These are phyloP conservation scores for Solanum aculeatissimum DNA, from an alignment of 305 asterid genomes.

Conservation along the genomic window DNA sequence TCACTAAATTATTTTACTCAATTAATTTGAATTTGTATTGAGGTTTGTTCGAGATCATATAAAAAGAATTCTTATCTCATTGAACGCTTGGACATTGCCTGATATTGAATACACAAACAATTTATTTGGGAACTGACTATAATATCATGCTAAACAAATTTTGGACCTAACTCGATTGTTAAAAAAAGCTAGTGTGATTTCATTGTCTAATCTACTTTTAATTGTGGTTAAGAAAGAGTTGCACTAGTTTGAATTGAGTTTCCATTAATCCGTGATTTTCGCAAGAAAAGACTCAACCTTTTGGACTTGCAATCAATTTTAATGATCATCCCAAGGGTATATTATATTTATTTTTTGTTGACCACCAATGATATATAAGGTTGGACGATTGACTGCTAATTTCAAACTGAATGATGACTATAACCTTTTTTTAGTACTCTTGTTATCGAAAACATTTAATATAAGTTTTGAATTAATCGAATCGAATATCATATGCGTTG, in stretches of 20 bases:
- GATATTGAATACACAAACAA: too few species aligned
- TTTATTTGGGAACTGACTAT: too few species aligned
- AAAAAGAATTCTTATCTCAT: too few species aligned
- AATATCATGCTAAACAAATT: too few species aligned
- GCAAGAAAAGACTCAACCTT: slow-evolving; percentile 12
- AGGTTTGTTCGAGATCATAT: not conserved
- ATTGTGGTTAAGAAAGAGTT: not conserved
- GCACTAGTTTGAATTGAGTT: not conserved
- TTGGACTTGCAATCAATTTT: not conserved
- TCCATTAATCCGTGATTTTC: slow-evolving; percentile 30
- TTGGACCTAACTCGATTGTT: too few species aligned
- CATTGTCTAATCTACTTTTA: not conserved
- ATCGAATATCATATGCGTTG: not conserved
- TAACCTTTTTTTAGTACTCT: not conserved
- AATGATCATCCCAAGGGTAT: not conserved
- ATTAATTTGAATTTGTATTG: not conserved
- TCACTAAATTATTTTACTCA: not conserved
- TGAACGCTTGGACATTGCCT: too few species aligned
- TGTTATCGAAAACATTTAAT: not conserved
- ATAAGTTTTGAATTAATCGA: not conserved
- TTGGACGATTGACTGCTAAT: not conserved
- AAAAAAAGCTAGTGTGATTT: not conserved
- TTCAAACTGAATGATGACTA: not conserved
- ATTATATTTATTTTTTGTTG: not conserved
- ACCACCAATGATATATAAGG: not conserved